Conservation (phyloP, 2,329 filamentous ascomycete genomes). For the Thelonectria rubi region DNA sequence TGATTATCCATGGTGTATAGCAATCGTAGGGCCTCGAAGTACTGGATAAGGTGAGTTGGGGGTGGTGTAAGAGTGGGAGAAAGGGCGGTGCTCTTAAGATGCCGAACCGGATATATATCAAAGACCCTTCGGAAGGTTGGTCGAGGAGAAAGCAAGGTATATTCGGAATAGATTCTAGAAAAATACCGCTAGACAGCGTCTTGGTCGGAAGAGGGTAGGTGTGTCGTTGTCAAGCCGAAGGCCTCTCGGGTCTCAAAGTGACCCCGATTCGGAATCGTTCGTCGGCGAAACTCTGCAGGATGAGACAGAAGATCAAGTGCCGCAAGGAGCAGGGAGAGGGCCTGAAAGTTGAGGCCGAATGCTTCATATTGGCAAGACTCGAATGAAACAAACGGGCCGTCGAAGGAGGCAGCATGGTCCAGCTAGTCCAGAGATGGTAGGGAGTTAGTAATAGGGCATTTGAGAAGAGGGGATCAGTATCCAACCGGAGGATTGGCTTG, state of each 20-base stretch:
- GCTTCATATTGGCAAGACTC: background rate
- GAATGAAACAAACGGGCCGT: slow-evolving; percentile 26
- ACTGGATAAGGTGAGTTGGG: too few relatives aligned
- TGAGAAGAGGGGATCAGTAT: slow-evolving; percentile 1
- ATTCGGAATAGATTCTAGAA: slow-evolving; percentile 4
- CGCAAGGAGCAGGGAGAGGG: background rate
- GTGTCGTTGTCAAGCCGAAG: slow-evolving; percentile 1
- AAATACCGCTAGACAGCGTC: background rate
- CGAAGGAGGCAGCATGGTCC: background rate
- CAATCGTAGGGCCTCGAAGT: background rate
- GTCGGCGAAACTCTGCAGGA: slow-evolving; percentile 15
- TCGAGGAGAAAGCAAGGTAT: background rate
- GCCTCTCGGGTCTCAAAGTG: background rate
- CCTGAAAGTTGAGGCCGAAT: background rate
- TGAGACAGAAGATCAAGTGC: slow-evolving; percentile 12
- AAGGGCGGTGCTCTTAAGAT: background rate
- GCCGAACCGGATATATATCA: background rate
- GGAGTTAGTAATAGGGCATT: slow-evolving; percentile 6
- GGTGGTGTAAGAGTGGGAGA: background rate
- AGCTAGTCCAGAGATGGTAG: slow-evolving; percentile 8
- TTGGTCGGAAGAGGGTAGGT: background rate
- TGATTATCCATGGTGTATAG: slow-evolving; percentile 18
- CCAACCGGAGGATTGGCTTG: slow-evolving; percentile 4
- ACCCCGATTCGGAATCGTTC: background rate
- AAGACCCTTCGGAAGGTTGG: background rate